Base-by-base conservation (phyloP, 345 rosid genomes). In the Tarenaya hassleriana region DNA sequence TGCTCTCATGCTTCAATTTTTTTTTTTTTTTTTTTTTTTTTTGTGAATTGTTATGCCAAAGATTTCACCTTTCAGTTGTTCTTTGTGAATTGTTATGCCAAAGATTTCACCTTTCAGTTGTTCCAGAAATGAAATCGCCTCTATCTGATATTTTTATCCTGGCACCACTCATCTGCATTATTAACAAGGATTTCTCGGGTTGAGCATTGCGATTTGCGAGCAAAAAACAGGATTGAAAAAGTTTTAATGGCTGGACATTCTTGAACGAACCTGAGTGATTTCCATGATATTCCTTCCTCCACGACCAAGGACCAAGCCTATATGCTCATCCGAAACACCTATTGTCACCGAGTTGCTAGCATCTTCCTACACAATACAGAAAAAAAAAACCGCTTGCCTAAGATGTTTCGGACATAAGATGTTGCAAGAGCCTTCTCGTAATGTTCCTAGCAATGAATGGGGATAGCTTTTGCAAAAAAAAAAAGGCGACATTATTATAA, bases 251-350 rank as follows among this genome's bases (percentile, higher is more conserved):
- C 12, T 39, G 34, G 10, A 15, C 1, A 16, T 35, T 47, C 10
- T n/a, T n/a, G n/a, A 47, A 52, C 42, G 10, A 35, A 90, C 96
- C 98, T 94, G 97, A 63, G 83, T 88, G 60, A 94, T 94, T 52
- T 88, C 97, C 86, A 82, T 74, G 51, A 94, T 80, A 67, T 82
- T 94, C 75, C 95, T 78, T 70, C 99, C 99, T 63, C 94, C 96
- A 21, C 97, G 95, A 39, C 99, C 99, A 69, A 94, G 89, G 67
- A 94, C 84, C 69, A 88, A 55, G n/a, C 97, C 99, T 17, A 88
- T 79, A 74, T 83, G 97, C 61, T 75, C 99, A 70, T 94, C 97
- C 3, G 95, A 72, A 52, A 88, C 81, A 38, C 95, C 99, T 32
- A 88, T 80, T 12, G 92, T 86, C 75, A 84, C 59, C 5, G 92